Percentiles rank a stretch among this genome's conserved stretches.
phyloP scores from a whole-genome alignment of 345 rosid genomes.

The Atalantia buxifolia region DNA sequence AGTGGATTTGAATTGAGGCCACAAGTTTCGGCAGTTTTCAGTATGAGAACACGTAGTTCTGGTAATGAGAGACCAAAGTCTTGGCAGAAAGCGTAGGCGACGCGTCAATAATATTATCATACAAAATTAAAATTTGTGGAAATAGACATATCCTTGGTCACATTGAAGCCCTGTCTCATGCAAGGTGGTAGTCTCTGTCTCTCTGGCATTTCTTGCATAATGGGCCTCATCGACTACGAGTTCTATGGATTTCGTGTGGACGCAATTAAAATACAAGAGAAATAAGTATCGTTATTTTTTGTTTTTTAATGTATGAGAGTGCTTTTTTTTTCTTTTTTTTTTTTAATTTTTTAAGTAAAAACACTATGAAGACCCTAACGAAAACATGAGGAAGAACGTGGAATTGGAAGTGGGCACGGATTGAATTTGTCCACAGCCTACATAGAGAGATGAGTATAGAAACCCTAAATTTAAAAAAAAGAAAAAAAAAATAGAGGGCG shows the following conservation, averaged over 20 bases:
- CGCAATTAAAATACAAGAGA: no score
- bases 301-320: no score
- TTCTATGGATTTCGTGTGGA: no score
- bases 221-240: constrained; percentile 11
- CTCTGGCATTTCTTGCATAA: constrained; percentile 34
- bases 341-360: neutral
- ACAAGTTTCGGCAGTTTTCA: neutral
- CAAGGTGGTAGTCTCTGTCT: constrained; percentile 41
- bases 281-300: no score
- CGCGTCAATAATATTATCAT: neutral
- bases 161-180: constrained; percentile 41
- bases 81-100: neutral
- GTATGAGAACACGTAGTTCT: no score
- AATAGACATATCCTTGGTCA: constrained; percentile 14
- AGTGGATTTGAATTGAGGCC: neutral
- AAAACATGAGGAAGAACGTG: neutral
- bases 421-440: constrained; percentile 10
- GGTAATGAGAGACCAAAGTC: neutral
- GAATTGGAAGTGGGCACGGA: constrained; percentile 6
- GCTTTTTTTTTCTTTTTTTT: no score
- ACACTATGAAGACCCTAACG: neutral
- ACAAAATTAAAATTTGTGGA: neutral
- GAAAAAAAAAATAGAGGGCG: no score
- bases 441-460: no score
- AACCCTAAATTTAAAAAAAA: no score